A percentile compares a stretch with the other conserved stretches of the same genome.
These are phyloP conservation scores for Haplosporangium sp. DNA, from an alignment of 371 early-diverging fungal genomes.

Conservation along the genomic window DNA sequence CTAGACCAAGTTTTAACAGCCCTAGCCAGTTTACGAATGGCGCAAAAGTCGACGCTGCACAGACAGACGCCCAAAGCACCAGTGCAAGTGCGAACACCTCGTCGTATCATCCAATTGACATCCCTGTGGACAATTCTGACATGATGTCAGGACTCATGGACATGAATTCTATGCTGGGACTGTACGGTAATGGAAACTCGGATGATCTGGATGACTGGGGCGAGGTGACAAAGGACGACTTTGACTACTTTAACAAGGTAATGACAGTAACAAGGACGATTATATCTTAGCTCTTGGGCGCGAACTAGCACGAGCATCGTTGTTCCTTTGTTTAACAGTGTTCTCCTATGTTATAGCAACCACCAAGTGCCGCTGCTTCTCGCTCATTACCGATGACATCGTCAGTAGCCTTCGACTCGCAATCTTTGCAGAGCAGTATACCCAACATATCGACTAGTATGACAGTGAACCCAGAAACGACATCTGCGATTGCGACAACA, in stretches of 20 bases:
- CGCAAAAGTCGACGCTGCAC: constrained; percentile 4
- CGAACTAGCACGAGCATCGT: not conserved
- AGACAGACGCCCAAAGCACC: constrained; percentile 18
- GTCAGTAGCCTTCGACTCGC: constrained; percentile 57
- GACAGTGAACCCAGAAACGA: not conserved
- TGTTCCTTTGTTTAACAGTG: no score
- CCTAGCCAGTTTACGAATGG: not conserved
- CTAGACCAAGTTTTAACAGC: constrained; percentile 16
- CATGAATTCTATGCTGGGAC: constrained; percentile 38
- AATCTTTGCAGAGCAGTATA: constrained; percentile 41
- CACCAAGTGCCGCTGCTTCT: constrained; percentile 30
- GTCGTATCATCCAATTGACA: constrained; percentile 36
- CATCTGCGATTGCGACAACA: constrained; percentile 9
- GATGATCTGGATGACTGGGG: constrained; percentile 46
- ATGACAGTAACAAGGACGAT: no score
- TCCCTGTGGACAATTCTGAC: constrained; percentile 24
- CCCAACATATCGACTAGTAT: constrained; percentile 24
- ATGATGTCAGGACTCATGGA: constrained; percentile 43
- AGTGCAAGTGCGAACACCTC: constrained; percentile 14
- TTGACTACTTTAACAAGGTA: constrained; percentile 51
- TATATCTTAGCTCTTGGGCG: not conserved
- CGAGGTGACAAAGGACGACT: constrained; percentile 47
- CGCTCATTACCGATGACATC: constrained; percentile 56
- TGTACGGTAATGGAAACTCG: constrained; percentile 34
- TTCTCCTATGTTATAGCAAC: constrained; percentile 45